phyloP scores from a whole-genome alignment of 192 early-diverging fungal genomes.

The Gonapodya prolifera region DNA sequence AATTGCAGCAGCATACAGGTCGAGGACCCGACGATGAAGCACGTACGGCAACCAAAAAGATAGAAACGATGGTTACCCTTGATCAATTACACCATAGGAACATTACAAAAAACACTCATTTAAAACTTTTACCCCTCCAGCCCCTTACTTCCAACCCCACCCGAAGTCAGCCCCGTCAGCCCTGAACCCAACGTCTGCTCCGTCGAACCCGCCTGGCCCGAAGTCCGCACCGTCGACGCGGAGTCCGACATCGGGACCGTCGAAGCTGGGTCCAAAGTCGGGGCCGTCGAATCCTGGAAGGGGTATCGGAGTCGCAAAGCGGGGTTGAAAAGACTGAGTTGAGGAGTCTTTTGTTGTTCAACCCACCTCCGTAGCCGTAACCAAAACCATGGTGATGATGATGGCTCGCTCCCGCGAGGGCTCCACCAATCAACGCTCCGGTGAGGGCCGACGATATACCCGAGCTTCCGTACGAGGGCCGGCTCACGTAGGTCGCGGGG shows the following conservation, averaged over 20 bases:
- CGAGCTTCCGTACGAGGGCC: not conserved
- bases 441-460: not conserved
- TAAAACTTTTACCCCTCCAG: too few species aligned
- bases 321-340: too few species aligned
- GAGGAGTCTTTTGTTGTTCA: not conserved
- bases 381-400: not conserved
- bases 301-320: not conserved
- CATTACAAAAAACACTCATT: too few species aligned
- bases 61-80: too few species aligned
- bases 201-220: not conserved
- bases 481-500: not conserved
- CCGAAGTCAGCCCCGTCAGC: not conserved
- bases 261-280: not conserved
- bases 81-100: too few species aligned
- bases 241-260: not conserved
- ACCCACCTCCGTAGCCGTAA: not conserved
- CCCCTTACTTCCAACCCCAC: not conserved
- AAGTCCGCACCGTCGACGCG: not conserved
- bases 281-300: too few species aligned
- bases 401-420: not conserved
- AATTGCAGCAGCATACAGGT: too few species aligned
- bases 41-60: too few species aligned
- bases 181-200: not conserved
- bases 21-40: too few species aligned
- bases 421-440: not conserved